Percentiles rank a stretch among this genome's conserved stretches.
phyloP scores from a whole-genome alignment of 1,139 yeast genomes.

The Diutina pseudorugosa region DNA sequence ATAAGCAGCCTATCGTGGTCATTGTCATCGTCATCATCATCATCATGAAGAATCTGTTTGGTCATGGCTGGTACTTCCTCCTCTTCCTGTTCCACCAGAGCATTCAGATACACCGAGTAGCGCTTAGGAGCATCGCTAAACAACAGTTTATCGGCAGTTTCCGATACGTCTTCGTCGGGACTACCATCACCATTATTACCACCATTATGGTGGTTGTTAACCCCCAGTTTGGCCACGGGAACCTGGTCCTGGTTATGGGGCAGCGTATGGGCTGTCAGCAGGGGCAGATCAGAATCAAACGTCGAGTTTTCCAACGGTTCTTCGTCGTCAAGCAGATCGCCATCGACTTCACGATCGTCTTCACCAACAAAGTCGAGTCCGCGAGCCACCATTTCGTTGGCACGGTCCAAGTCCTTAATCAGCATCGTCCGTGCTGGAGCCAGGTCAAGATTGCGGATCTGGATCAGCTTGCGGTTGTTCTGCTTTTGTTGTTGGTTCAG shows the following conservation, averaged over 20 bases:
- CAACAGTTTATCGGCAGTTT: constrained; percentile 2
- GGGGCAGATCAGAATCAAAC: background rate
- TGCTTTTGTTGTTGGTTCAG: background rate
- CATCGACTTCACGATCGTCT: background rate
- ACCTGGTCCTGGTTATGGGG: background rate
- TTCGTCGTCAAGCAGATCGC: background rate
- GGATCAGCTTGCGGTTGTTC: constrained; percentile 3
- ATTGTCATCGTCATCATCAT: background rate
- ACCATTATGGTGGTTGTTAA: background rate
- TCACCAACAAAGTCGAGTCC: background rate
- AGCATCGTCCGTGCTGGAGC: constrained; percentile 1
- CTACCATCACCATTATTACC: background rate
- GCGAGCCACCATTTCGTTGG: constrained; percentile 2
- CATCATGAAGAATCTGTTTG: background rate
- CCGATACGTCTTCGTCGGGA: background rate
- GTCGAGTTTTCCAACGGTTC: constrained; percentile 2
- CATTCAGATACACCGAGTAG: background rate
- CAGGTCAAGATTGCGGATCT: constrained; percentile 1
- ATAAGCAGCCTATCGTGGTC: too few relatives aligned
- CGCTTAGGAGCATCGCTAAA: constrained; percentile 2
- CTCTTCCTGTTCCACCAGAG: background rate
- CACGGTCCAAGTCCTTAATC: constrained; percentile 3
- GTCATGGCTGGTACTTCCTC: background rate
- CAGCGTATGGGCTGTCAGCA: background rate
- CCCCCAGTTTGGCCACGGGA: background rate